phyloP scores from a whole-genome alignment of 2,329 filamentous ascomycete genomes.

The Myriangium duriaei region DNA sequence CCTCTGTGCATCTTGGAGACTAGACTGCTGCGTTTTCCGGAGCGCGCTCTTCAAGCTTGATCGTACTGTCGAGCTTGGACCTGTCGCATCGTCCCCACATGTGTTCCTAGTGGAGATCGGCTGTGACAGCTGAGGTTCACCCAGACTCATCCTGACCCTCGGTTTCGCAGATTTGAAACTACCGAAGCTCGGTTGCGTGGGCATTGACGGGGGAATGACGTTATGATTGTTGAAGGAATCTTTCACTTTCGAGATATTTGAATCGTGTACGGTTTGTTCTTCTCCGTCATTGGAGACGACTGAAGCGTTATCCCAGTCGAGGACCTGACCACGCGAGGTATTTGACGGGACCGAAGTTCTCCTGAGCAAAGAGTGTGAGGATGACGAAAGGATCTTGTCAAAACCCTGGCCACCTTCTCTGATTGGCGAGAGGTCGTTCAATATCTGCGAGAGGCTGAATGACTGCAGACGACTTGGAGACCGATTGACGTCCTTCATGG shows the following conservation, averaged over 20 bases:
- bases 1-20: constrained; percentile 7
- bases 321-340: constrained; percentile 1
- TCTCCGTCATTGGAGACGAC: not conserved
- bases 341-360: constrained; percentile 2
- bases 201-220: not conserved
- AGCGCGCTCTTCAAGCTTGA: constrained; percentile 5
- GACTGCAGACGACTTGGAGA: constrained; percentile 5
- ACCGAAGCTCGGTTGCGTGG: not conserved
- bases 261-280: not conserved
- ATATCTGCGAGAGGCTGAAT: constrained; percentile 4
- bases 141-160: constrained; percentile 1
- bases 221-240: not conserved
- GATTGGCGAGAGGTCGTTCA: not conserved
- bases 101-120: not conserved
- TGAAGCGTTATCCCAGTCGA: constrained; percentile 1
- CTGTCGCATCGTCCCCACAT: not conserved
- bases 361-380: not conserved
- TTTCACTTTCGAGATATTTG: not conserved
- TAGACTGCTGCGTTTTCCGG: constrained; percentile 1
- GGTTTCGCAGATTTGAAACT: not conserved
- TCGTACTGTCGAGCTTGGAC: not conserved
- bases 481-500: constrained; percentile 4
- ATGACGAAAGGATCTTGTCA: not conserved
- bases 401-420: not conserved
- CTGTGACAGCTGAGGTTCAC: not conserved